Evolutionary conservation across 768 basidiomycete genomes (phyloP).

Genomic region (Cystofilobasidium bisporidii): DNA sequence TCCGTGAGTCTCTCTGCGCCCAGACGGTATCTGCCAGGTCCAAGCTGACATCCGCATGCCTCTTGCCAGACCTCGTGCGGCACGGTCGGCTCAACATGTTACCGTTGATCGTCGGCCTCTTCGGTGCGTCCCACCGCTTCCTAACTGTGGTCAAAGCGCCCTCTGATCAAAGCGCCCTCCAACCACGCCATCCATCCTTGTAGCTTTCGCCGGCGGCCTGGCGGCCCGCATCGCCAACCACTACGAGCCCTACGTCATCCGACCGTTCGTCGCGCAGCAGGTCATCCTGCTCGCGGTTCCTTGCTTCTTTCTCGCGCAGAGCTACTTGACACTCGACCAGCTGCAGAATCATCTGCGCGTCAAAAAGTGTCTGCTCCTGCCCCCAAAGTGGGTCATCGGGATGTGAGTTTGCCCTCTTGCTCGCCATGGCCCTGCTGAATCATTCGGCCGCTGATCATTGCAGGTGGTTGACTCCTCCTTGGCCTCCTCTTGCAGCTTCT

Average conservation of each 20-base stretch:
- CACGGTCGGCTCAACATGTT: background rate
- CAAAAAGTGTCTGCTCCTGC: background rate
- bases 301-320: background rate
- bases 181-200: background rate
- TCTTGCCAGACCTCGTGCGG: background rate
- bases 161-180: too few species aligned
- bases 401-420: background rate
- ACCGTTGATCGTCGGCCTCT: background rate
- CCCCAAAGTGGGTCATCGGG: background rate
- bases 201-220: constrained; percentile 1
- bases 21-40: background rate
- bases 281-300: background rate
- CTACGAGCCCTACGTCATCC: background rate
- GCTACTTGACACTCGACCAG: background rate
- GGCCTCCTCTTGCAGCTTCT: background rate
- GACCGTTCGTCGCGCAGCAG: constrained; percentile 3
- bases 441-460: too few species aligned
- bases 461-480: background rate
- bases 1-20: background rate
- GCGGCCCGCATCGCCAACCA: background rate
- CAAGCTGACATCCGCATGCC: background rate
- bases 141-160: too few species aligned
- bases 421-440: background rate
- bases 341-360: background rate
- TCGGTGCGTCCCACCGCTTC: too few species aligned